Evolutionary conservation across 768 basidiomycete genomes (phyloP).

Genomic region (Pisolithus albus): DNA sequence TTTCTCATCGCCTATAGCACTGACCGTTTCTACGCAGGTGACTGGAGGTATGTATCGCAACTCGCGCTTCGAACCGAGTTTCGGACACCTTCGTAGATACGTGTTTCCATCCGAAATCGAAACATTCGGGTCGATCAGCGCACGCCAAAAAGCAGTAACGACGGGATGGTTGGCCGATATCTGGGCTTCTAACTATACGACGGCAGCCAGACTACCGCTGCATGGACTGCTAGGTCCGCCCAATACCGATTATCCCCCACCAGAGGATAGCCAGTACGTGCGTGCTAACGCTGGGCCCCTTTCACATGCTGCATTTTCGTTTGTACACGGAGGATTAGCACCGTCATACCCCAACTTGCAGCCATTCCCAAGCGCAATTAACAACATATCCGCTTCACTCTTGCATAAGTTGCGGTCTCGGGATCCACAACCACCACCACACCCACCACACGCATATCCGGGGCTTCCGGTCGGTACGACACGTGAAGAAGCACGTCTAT

Average conservation of each 20-base stretch:
- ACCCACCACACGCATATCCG: constrained; percentile 73
- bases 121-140: constrained; percentile 68
- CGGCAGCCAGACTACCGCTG: constrained; percentile 73
- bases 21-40: constrained; percentile 41
- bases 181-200: constrained; percentile 84
- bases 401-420: constrained; percentile 64
- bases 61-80: not conserved
- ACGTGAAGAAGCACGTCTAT: constrained; percentile 60
- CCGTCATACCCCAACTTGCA: constrained; percentile 66
- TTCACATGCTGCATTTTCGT: constrained; percentile 78
- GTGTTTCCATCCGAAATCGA: constrained; percentile 76
- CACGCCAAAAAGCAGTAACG: constrained; percentile 67
- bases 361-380: constrained; percentile 83
- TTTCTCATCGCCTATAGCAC: constrained; percentile 1
- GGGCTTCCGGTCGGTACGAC: constrained; percentile 65
- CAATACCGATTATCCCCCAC: constrained; percentile 53
- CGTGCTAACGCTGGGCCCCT: constrained; percentile 40
- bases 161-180: constrained; percentile 71
- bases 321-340: constrained; percentile 89
- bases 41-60: constrained; percentile 62
- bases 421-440: constrained; percentile 59
- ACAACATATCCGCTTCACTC: constrained; percentile 62
- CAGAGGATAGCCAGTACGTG: constrained; percentile 22
- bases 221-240: constrained; percentile 63
- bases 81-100: constrained; percentile 46